These are phyloP conservation scores for Volutella citrinella DNA, from an alignment of 2,329 filamentous ascomycete genomes.

Conservation along the genomic window DNA sequence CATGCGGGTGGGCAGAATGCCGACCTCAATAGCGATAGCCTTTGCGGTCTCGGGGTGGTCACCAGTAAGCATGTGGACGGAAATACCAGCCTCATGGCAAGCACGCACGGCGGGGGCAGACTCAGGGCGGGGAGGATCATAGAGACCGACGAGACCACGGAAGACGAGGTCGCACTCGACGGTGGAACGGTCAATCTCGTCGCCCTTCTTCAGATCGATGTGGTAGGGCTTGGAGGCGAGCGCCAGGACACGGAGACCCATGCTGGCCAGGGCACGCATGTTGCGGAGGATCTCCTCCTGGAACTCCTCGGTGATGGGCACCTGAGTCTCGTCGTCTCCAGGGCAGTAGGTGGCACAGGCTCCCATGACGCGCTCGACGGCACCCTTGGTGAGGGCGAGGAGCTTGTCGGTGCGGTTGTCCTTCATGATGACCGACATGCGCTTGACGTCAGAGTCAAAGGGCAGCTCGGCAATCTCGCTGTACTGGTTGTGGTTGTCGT, in stretches of 20 bases:
- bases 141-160: conserved; percentile 66
- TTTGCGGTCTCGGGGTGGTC: conserved; percentile 63
- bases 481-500: conserved; percentile 44
- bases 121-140: conserved; percentile 68
- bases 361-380: conserved; percentile 64
- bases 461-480: conserved; percentile 62
- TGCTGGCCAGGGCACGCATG: conserved; percentile 60
- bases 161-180: conserved; percentile 62
- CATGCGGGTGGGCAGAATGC: conserved; percentile 53
- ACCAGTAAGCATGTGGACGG: conserved; percentile 67
- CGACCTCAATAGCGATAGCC: conserved; percentile 60
- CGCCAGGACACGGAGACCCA: conserved; percentile 65
- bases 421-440: conserved; percentile 68
- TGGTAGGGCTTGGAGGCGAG: conserved; percentile 49
- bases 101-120: conserved; percentile 57
- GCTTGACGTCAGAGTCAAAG: conserved; percentile 70
- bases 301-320: conserved; percentile 49
- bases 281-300: conserved; percentile 56
- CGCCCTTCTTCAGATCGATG: conserved; percentile 35
- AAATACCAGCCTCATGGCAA: conserved; percentile 61
- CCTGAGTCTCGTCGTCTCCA: conserved; percentile 30
- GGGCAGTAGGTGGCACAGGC: conserved; percentile 52
- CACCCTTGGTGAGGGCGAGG: conserved; percentile 55
- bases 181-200: conserved; percentile 47
- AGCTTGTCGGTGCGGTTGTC: conserved; percentile 32